Evolutionary conservation across 257 asterid species (phyloP), one percentile per base, ranked within the genome.

Genomic region (Solanum phureja): DNA sequence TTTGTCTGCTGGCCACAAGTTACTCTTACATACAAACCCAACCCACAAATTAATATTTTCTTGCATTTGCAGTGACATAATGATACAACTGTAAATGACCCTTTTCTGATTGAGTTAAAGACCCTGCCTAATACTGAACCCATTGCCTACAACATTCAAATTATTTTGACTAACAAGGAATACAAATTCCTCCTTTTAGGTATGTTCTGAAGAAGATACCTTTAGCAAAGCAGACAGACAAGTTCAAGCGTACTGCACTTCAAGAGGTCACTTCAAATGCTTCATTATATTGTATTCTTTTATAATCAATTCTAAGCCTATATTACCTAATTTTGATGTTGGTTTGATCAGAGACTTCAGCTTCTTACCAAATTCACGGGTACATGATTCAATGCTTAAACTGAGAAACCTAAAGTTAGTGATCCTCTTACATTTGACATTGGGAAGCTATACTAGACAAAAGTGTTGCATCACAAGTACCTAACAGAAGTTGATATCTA

Each of bases 121-220:
- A 8, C 33, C 40, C 5, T 44, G 27, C 21, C 8, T 44, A 8
- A 60, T 42, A 79, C 64, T 44, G 64, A 79, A 79, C 40, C 62
- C 64, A 4, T 42, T 81, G 42, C 34, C 27, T 81, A 81, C 29
- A 81, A 29, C 27, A 77, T 76, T n/a, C 83, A 40, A 40, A 46
- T 18, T 29, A 29, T 81, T 29, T 79, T 76, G 58, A 40, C 31
- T 21, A 35, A 38, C 60, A 76, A 76, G 83, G 23, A 76, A 76
- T 23, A 76, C 60, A 12, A 35, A 74, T 82, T 29, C 87, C n/a
- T 27, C 88, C 87, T 86, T 73, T 27, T 88, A 97, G 98, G 91
- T 97, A 95, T 52, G 98, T 96, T 84, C 86, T 97, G 76, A 97
- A 97, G 95, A 97, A 97, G 92, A 93, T 96, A 62, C 94, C 93